Conservation (phyloP, 345 rosid species). For the Rhodamnia argentea region DNA sequence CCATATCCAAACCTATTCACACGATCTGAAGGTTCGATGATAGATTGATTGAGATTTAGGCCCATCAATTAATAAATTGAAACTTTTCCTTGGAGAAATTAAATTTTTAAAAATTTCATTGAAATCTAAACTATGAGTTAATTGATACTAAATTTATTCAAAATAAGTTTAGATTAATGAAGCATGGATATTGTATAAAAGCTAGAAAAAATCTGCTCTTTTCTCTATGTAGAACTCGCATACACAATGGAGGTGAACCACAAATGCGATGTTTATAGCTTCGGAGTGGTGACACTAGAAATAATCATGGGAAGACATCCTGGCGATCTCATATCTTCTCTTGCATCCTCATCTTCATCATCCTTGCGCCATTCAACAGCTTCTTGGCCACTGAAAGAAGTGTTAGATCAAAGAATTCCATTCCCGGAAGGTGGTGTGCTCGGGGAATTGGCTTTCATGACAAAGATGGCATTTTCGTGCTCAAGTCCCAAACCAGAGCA, state of each 20-base stretch:
- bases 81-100: neutral
- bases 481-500: neutral
- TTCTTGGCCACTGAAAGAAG: neutral
- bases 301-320: neutral
- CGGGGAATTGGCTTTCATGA: neutral
- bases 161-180: neutral
- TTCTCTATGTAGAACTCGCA: neutral
- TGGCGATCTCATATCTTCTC: neutral
- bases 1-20: neutral
- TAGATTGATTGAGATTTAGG: neutral
- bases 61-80: neutral
- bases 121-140: neutral
- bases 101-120: neutral
- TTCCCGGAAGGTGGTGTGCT: neutral
- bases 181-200: neutral
- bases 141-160: neutral
- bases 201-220: neutral
- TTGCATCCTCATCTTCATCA: neutral
- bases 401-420: neutral
- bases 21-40: neutral
- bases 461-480: neutral
- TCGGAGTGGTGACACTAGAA: neutral
- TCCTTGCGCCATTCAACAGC: neutral
- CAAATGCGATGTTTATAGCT: constrained; percentile 3
- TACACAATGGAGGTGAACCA: neutral